These are phyloP conservation scores for Guillardia theta DNA, from an alignment of 78 protist species.

Conservation along the genomic window DNA sequence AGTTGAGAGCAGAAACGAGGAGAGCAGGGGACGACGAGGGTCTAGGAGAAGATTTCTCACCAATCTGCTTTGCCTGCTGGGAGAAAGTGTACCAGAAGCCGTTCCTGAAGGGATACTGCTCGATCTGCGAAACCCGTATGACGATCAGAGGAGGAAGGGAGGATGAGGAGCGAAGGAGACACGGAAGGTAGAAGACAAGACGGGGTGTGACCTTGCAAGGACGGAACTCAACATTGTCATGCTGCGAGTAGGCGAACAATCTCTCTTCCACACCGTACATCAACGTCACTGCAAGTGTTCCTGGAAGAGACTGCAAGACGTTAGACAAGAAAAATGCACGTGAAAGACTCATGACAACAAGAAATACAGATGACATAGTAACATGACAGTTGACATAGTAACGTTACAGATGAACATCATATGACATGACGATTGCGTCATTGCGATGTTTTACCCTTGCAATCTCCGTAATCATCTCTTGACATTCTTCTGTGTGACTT, in stretches of 20 bases:
- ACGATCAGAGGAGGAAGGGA: not conserved
- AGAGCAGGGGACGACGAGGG: too few relatives aligned
- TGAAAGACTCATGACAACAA: too few relatives aligned
- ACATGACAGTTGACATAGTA: too few relatives aligned
- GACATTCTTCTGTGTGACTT: too few relatives aligned
- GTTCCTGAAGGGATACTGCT: not conserved
- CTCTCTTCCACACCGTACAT: not conserved
- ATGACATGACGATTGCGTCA: too few relatives aligned
- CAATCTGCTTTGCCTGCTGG: not conserved
- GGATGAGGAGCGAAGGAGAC: not conserved
- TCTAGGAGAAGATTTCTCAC: not conserved
- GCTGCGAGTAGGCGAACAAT: not conserved
- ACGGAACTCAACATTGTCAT: not conserved
- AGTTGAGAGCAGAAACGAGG: too few relatives aligned
- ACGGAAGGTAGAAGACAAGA: not conserved
- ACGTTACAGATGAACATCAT: too few relatives aligned
- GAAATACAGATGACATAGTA: too few relatives aligned
- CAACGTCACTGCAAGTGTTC: not conserved
- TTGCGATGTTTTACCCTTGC: too few relatives aligned
- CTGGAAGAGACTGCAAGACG: not conserved
- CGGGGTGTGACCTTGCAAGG: not conserved
- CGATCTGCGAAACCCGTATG: too few relatives aligned
- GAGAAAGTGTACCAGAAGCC: not conserved
- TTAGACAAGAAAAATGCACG: too few relatives aligned
- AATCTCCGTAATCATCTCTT: too few relatives aligned